Base-by-base conservation (phyloP, 164 flowering plant species). In the Santalum album region DNA sequence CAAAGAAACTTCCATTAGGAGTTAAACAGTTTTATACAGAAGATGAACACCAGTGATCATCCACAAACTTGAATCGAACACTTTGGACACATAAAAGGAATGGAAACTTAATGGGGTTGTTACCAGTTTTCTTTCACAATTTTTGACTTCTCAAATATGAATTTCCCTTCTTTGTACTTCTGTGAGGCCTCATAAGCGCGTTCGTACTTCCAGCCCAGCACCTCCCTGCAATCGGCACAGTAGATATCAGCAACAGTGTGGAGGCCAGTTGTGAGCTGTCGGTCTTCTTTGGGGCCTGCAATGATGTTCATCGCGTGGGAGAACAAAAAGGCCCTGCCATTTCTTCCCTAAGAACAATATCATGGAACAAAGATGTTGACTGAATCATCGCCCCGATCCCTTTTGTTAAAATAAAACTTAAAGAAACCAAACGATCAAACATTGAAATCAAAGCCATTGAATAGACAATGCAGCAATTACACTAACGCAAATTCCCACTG, bases 111-210 rank as follows among this genome's bases (percentile, higher is more conserved):
- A 20, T 2, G 1, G 17, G 40, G 15, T 0, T 27, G 58, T 67
- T 77, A 81, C 83, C 87, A 81, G 40, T 76, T 68, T 45, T 81
- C 87, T 65, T 70, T 76, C 0, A 66, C 83, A 47, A 81, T 78
- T 55, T 76, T 78, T 0, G 75, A 63, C 62, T 78, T 81, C 67
- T 78, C 87, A n/a, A 80, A 53, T 68, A 77, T 73, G 76, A 75
- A 83, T 51, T 83, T 86, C 26, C 86, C 84, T 70, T 84, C 88
- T 62, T 81, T 82, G 75, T 83, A 83, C 71, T 81, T 86, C 60
- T 83, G 83, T 0, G 80, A 52, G n/a, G 67, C 65, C 57, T 72
- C 78, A 39, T 68, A 81, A 48, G 86, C 82, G 45, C 79, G 56
- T 50, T 72, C 81, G 54, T 77, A 77, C 56, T 77, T 81, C 84